Conservation (phyloP, 1,284 basidiomycete species). For the Omphalotus olearius region DNA sequence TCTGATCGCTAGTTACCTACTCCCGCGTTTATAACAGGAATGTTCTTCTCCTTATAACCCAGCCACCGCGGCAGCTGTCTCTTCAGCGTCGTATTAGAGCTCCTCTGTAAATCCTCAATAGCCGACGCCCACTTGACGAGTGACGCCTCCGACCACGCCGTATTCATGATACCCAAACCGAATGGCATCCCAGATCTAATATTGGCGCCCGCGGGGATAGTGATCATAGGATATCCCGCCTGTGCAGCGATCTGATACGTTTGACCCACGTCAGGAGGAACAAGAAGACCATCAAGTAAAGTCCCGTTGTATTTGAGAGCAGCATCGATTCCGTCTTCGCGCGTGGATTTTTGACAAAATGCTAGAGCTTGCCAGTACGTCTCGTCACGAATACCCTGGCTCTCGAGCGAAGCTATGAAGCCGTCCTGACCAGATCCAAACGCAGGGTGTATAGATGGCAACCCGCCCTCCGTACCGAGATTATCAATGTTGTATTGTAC, state of each 20-base stretch:
- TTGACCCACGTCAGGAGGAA: constrained; percentile 17
- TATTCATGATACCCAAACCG: constrained; percentile 40
- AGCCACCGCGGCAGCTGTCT: not conserved
- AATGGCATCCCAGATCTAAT: constrained; percentile 35
- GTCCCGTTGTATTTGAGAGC: constrained; percentile 15
- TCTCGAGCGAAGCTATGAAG: constrained; percentile 15
- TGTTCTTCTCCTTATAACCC: not conserved
- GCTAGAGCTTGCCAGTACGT: constrained; percentile 17
- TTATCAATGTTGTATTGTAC: constrained; percentile 36
- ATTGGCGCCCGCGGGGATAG: constrained; percentile 16
- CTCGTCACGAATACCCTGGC: constrained; percentile 15
- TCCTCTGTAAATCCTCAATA: constrained; percentile 11
- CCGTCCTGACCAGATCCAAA: constrained; percentile 19
- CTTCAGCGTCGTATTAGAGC: not conserved
- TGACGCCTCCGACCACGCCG: constrained; percentile 41
- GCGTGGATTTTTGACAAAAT: constrained; percentile 16
- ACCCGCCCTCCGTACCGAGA: constrained; percentile 14
- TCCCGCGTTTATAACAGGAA: not conserved
- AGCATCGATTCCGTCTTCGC: constrained; percentile 17
- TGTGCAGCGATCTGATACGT: constrained; percentile 27
- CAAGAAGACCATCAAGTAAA: constrained; percentile 16
- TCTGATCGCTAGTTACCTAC: too few species aligned
- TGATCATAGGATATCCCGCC: constrained; percentile 39
- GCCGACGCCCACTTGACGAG: constrained; percentile 40
- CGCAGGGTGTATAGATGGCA: constrained; percentile 11